phyloP scores from a whole-genome alignment of 129 eudicot genomes.

The Artemisia annua region DNA sequence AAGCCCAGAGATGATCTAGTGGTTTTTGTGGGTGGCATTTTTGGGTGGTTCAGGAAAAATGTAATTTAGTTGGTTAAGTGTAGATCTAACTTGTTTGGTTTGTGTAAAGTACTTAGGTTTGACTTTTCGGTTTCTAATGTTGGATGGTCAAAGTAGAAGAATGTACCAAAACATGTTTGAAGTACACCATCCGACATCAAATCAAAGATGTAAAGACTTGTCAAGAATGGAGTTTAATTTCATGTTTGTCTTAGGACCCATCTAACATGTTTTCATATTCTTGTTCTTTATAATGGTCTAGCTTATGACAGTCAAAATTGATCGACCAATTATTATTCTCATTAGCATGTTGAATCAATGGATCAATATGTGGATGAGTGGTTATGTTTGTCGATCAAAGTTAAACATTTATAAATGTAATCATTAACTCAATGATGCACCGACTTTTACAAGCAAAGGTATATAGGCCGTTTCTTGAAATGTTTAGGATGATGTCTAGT shows the following conservation, averaged over 20 bases:
- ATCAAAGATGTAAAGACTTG: conserved; percentile 15
- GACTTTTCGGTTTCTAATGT: conserved; percentile 10
- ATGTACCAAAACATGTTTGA: background rate
- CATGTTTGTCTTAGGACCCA: conserved; percentile 1
- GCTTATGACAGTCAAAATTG: no score
- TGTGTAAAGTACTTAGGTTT: conserved; percentile 38
- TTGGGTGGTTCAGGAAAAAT: conserved; percentile 16
- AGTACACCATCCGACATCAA: conserved; percentile 1
- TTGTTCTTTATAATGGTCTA: background rate
- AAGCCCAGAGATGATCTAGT: conserved; percentile 26
- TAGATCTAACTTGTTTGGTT: conserved; percentile 32
- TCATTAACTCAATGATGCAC: no score
- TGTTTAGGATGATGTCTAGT: no score
- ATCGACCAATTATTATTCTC: no score
- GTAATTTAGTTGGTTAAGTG: conserved; percentile 29
- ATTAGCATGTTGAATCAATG: no score
- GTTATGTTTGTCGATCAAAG: no score
- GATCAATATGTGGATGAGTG: no score
- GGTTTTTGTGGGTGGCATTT: conserved; percentile 23
- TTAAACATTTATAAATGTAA: no score
- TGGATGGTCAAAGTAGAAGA: conserved; percentile 17
- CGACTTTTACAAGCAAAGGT: no score
- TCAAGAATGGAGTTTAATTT: background rate
- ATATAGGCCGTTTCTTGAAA: no score
- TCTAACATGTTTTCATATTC: background rate